Percentiles rank a stretch among this genome's conserved stretches.
Conservation (phyloP, 2,329 filamentous ascomycete genomes). For the Calonectria ilicicola region DNA sequence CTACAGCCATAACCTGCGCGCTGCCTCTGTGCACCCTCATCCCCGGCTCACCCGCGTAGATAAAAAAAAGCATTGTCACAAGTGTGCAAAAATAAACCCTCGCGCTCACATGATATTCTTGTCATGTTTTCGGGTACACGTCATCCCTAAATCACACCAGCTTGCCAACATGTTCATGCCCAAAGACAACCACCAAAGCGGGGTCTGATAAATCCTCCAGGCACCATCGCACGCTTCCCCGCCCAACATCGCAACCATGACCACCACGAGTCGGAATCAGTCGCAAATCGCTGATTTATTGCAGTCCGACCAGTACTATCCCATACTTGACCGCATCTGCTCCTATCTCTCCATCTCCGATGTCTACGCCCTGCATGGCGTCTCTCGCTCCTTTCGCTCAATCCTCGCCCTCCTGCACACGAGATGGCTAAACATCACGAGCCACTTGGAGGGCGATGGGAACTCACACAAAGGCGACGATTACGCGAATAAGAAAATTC, state of each 20-base stretch:
- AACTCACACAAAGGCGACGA: not conserved
- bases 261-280: not conserved
- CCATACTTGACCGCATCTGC: not conserved
- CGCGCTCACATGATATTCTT: not conserved
- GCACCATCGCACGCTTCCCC: not conserved
- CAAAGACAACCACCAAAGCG: not conserved
- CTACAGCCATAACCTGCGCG: no score
- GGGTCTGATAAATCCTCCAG: not conserved
- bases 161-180: not conserved
- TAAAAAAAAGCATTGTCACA: not conserved
- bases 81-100: no score
- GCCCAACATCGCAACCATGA: not conserved
- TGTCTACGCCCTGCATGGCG: not conserved
- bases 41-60: not conserved
- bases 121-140: not conserved
- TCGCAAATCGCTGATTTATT: not conserved
- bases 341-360: not conserved
- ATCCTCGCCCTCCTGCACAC: not conserved
- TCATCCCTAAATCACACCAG: not conserved
- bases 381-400: not conserved
- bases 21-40: no score
- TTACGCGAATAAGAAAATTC: not conserved
- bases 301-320: not conserved
- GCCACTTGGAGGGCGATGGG: not conserved
- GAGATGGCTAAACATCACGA: constrained; percentile 1